Evolutionary conservation across 208 protist genomes (phyloP).

Genomic region (Leptomonas seymouri): DNA sequence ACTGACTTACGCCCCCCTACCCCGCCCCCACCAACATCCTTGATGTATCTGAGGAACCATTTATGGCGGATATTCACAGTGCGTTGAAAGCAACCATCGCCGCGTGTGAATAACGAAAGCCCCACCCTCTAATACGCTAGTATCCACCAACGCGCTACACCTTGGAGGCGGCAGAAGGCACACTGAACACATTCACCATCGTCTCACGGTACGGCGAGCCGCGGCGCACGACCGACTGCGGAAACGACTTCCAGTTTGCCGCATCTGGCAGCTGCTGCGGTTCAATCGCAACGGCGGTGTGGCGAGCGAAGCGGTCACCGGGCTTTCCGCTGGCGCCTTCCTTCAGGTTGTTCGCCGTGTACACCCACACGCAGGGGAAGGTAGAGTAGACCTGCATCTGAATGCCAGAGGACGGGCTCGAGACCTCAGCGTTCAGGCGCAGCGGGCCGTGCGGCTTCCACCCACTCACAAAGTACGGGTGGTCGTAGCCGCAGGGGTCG

Average conservation of each 20-base stretch:
- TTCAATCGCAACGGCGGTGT: slow-evolving; percentile 47
- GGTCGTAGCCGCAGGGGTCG: slow-evolving; percentile 52
- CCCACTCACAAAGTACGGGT: slow-evolving; percentile 9
- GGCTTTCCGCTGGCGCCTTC: slow-evolving; percentile 34
- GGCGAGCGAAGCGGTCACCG: slow-evolving; percentile 52
- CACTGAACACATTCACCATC: slow-evolving; percentile 55
- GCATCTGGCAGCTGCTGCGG: slow-evolving; percentile 56
- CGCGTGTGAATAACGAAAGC: slow-evolving; percentile 8
- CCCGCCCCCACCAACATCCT: too few relatives aligned
- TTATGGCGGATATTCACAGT: too few relatives aligned
- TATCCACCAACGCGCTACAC: slow-evolving; percentile 10
- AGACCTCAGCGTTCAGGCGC: slow-evolving; percentile 44
- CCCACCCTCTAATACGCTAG: background rate
- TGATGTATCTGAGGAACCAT: too few relatives aligned
- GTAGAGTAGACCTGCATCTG: slow-evolving; percentile 66
- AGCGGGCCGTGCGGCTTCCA: slow-evolving; percentile 28
- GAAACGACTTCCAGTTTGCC: slow-evolving; percentile 44
- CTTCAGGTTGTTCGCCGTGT: slow-evolving; percentile 62
- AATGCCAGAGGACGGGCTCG: slow-evolving; percentile 55
- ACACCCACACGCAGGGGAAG: slow-evolving; percentile 68
- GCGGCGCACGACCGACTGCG: slow-evolving; percentile 38
- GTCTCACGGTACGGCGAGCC: slow-evolving; percentile 51
- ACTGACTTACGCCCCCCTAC: too few relatives aligned
- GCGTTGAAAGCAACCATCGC: too few relatives aligned
- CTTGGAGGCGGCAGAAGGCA: slow-evolving; percentile 22